A percentile compares a stretch with the other conserved stretches of the same genome.
Evolutionary conservation across 257 asterid species (phyloP).

Genomic region (Nicotiana knightiana): DNA sequence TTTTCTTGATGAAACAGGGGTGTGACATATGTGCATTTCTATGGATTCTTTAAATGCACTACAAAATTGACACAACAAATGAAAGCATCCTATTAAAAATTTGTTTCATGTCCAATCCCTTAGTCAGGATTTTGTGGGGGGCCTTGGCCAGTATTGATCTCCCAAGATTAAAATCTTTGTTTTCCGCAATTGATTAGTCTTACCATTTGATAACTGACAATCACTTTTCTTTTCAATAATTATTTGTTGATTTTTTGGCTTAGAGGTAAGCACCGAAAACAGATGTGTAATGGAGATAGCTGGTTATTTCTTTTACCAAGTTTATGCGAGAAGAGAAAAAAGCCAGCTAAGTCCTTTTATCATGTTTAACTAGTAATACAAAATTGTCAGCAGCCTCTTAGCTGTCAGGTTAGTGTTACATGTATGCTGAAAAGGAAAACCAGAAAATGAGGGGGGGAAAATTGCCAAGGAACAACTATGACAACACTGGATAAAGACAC

Average conservation of each 20-base stretch:
- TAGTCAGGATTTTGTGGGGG: no score
- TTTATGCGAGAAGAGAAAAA: neutral
- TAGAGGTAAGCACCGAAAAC: neutral
- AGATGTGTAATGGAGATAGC: neutral
- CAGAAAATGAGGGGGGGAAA: neutral
- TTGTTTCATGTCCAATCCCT: neutral
- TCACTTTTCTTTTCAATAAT: neutral
- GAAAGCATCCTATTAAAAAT: neutral
- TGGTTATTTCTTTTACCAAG: constrained; percentile 1
- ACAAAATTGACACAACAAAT: neutral
- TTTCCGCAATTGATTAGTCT: neutral
- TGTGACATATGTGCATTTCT: neutral
- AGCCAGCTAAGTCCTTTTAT: neutral
- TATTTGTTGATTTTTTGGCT: neutral
- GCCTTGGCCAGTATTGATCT: no score
- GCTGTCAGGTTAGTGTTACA: constrained; percentile 22
- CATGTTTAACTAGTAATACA: constrained; percentile 19
- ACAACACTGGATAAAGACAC: neutral
- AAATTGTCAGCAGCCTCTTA: constrained; percentile 20
- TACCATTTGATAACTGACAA: neutral
- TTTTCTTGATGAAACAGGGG: neutral
- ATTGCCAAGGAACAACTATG: neutral
- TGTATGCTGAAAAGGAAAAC: constrained; percentile 3
- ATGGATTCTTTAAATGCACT: neutral
- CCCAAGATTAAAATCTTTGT: no score